Percentiles rank a stretch among this genome's conserved stretches.
phyloP scores from a whole-genome alignment of 2,329 filamentous ascomycete genomes.

The Arthrobotrys sphaeroides region DNA sequence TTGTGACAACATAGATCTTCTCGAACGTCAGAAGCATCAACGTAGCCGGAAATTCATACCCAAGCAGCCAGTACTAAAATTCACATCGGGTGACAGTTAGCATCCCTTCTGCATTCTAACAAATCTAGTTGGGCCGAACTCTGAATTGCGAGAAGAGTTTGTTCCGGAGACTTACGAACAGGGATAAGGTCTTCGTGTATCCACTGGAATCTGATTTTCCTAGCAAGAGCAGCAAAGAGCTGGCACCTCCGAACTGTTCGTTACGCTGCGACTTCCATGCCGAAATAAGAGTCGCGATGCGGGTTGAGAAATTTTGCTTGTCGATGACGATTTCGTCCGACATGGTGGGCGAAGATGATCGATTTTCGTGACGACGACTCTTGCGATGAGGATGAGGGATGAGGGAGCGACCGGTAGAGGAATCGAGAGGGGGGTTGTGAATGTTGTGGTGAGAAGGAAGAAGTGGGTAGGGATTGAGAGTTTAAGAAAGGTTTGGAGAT shows the following conservation, averaged over 20 bases:
- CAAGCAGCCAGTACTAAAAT: slow-evolving; percentile 90
- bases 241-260: slow-evolving; percentile 82
- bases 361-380: neutral
- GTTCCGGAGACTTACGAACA: slow-evolving; percentile 75
- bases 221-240: slow-evolving; percentile 88
- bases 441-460: slow-evolving; percentile 3
- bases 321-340: slow-evolving; percentile 92
- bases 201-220: slow-evolving; percentile 87
- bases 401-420: neutral
- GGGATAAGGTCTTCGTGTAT: slow-evolving; percentile 93
- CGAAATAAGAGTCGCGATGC: slow-evolving; percentile 83
- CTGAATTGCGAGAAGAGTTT: neutral
- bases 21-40: slow-evolving; percentile 91
- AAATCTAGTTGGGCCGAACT: neutral
- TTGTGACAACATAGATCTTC: slow-evolving; percentile 89
- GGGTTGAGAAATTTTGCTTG: slow-evolving; percentile 90
- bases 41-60: slow-evolving; percentile 97
- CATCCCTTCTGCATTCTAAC: slow-evolving; percentile 22
- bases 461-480: neutral
- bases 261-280: slow-evolving; percentile 97
- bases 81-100: neutral
- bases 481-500: slow-evolving; percentile 36
- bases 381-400: neutral
- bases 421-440: neutral
- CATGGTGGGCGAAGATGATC: slow-evolving; percentile 62